Base-by-base conservation (phyloP, 2,329 filamentous ascomycete species). In the Thielaviopsis punctulata region DNA sequence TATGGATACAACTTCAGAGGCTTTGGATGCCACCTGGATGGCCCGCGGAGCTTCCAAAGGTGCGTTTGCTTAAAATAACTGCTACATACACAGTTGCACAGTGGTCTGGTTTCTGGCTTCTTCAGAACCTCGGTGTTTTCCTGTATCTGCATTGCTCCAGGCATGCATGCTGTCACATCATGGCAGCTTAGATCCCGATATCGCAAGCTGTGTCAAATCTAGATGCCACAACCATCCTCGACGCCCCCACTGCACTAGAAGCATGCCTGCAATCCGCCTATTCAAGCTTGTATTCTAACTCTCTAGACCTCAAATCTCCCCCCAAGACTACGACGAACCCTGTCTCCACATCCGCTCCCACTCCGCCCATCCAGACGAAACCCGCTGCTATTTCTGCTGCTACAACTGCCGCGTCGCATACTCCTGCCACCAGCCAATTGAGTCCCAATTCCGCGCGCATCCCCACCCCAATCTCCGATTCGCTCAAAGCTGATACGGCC, bases 21-120 rank as follows among this genome's bases (percentile, higher is more conserved):
- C 49, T 45, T 25, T 93, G 62, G 87, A 94, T 68, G 86, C 93
- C 62, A 88, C 84, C 67, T 94, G 87, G 87, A 84, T 93, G 72
- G 75, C 75, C 60, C 84, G 92, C 67, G 84, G 85, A 63, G 79
- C 82, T 60, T 79, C 81, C 57, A 88, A 84, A 82, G 86, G 87
- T 86, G 73, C 67, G 75, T 22, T 46, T 23, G n/a, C n/a, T n/a
- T n/a, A n/a, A n/a, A n/a, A n/a, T n/a, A n/a, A n/a, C n/a, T n/a
- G 8, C n/a, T 10, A 46, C 4, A 9, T n/a, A 27, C n/a, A 5
- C 22, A 27, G 22, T 24, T 48, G 10, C 13, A n/a, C 21, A 22
- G n/a, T n/a, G n/a, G n/a, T n/a, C n/a, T n/a, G n/a, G n/a, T n/a
- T n/a, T n/a, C n/a, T n/a, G n/a, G n/a, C n/a, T n/a, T n/a, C n/a